phyloP scores from a whole-genome alignment of 1,284 basidiomycete genomes.

The Calocybe gambosa region DNA sequence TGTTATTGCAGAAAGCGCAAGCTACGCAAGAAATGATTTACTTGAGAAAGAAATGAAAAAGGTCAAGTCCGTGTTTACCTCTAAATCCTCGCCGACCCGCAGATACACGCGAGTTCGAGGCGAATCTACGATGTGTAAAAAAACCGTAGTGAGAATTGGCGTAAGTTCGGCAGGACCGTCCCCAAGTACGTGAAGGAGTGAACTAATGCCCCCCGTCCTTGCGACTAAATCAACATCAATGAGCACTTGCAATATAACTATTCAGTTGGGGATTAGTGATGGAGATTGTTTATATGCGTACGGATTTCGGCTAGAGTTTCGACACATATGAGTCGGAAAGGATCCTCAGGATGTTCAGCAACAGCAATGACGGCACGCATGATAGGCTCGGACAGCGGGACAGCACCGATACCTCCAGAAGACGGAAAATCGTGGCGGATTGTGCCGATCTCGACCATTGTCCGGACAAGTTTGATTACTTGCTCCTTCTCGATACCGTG shows the following conservation, averaged over 20 bases:
- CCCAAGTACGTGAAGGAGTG: conserved; percentile 79
- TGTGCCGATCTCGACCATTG: conserved; percentile 71
- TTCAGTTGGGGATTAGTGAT: conserved; percentile 4
- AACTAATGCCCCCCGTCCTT: conserved; percentile 80
- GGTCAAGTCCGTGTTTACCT: too few relatives aligned
- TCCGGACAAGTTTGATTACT: conserved; percentile 88
- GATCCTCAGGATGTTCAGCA: conserved; percentile 90
- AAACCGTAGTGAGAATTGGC: conserved; percentile 77
- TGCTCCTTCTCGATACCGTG: conserved; percentile 88
- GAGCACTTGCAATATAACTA: conserved; percentile 20
- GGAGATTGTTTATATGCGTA: conserved; percentile 31
- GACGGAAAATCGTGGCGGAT: conserved; percentile 42
- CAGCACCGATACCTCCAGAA: conserved; percentile 35
- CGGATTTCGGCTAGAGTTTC: conserved; percentile 91
- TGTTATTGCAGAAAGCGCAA: conserved; percentile 81
- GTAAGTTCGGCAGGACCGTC: conserved; percentile 87
- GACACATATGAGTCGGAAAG: conserved; percentile 78
- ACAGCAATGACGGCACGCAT: conserved; percentile 89
- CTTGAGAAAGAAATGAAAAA: not conserved
- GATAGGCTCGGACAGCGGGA: conserved; percentile 71
- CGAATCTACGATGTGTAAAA: conserved; percentile 82
- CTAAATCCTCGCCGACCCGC: conserved; percentile 81
- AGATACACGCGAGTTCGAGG: conserved; percentile 81
- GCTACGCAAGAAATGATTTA: conserved; percentile 36
- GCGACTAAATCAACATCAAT: conserved; percentile 84